Percentiles rank a stretch among this genome's conserved stretches.
These are phyloP conservation scores for Linum usitatissimum DNA, from an alignment of 345 rosid genomes.

Conservation along the genomic window DNA sequence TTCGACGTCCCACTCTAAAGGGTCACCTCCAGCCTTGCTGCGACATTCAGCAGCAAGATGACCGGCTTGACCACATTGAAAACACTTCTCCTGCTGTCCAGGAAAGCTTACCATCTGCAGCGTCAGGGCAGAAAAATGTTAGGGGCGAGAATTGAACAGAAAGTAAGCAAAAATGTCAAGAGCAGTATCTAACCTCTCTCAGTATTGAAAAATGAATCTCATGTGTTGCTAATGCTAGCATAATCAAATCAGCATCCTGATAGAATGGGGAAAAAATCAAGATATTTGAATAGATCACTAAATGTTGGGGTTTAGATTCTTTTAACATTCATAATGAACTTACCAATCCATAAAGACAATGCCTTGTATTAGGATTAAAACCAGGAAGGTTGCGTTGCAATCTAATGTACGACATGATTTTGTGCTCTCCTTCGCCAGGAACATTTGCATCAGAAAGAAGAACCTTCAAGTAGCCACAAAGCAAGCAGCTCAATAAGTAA, in stretches of 20 bases:
- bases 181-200: conserved; percentile 61
- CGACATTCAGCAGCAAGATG: conserved; percentile 94
- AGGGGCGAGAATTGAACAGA: neutral
- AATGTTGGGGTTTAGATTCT: neutral
- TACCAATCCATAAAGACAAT: conserved; percentile 92
- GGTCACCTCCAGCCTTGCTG: conserved; percentile 41
- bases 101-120: conserved; percentile 69
- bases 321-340: conserved; percentile 15
- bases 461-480: conserved; percentile 76
- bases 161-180: conserved; percentile 8
- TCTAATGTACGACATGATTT: conserved; percentile 91
- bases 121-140: conserved; percentile 3
- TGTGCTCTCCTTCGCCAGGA: conserved; percentile 99
- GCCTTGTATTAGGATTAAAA: conserved; percentile 86
- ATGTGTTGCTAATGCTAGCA: conserved; percentile 92
- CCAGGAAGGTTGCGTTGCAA: conserved; percentile 75
- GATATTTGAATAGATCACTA: neutral
- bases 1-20: conserved; percentile 31
- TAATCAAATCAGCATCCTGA: conserved; percentile 98
- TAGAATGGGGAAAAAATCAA: conserved; percentile 9
- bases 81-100: conserved; percentile 94
- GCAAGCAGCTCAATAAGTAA: conserved; percentile 45
- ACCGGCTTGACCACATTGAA: conserved; percentile 82
- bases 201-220: conserved; percentile 96
- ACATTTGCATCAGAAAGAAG: conserved; percentile 95